phyloP scores from a whole-genome alignment of 1,284 basidiomycete species.

The Puccinia horiana region DNA sequence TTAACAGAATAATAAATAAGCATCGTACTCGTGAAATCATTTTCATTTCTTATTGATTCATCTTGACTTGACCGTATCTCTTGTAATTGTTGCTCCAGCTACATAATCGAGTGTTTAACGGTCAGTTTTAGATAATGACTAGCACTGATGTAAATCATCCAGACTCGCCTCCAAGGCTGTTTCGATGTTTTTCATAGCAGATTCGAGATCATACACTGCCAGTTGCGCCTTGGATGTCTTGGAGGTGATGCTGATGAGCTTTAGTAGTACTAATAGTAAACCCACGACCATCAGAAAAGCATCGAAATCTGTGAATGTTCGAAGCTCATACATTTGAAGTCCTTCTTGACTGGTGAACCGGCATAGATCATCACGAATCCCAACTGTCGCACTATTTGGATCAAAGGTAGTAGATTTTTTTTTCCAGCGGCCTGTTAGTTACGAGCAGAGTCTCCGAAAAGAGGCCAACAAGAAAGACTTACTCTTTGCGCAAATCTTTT shows the following conservation, averaged over 20 bases:
- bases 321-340: not conserved
- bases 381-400: slow-evolving; percentile 28
- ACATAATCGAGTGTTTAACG: not conserved
- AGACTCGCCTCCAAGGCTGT: slow-evolving; percentile 38
- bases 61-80: not conserved
- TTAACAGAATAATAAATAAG: slow-evolving; percentile 31
- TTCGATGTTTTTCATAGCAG: slow-evolving; percentile 44
- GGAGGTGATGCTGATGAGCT: slow-evolving; percentile 36
- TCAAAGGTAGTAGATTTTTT: not conserved
- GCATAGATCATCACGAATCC: slow-evolving; percentile 34
- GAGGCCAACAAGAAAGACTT: not conserved
- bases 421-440: not conserved
- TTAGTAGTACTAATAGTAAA: slow-evolving; percentile 28
- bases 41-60: slow-evolving; percentile 13
- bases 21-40: slow-evolving; percentile 27
- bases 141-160: not conserved
- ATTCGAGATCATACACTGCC: slow-evolving; percentile 24
- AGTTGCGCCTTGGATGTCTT: slow-evolving; percentile 43
- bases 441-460: not conserved
- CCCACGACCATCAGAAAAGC: not conserved
- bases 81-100: slow-evolving; percentile 39
- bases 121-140: not conserved
- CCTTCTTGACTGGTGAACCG: slow-evolving; percentile 16
- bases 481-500: slow-evolving; percentile 31
- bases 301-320: not conserved